Evolutionary conservation across 139 green algal genomes (phyloP).

Genomic region (Deuterostichococcus epilithicus): DNA sequence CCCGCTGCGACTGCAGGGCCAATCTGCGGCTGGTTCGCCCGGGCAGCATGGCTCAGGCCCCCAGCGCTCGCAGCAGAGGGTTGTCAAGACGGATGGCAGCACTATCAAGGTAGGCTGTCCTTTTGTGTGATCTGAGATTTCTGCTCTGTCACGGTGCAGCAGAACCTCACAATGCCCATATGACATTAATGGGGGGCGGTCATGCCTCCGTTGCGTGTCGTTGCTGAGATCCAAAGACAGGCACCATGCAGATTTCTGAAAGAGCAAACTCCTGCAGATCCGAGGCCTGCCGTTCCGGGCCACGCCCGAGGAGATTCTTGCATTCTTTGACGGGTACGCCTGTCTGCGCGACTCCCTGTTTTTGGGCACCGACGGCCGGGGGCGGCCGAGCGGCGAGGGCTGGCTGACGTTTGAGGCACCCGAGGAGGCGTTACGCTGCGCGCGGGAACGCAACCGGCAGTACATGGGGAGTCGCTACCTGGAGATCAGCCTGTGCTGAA

Average conservation of each 20-base stretch:
- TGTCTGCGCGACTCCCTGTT: slow-evolving; percentile 54
- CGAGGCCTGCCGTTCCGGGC: slow-evolving; percentile 58
- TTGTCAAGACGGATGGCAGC: not conserved
- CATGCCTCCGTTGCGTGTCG: too few species aligned
- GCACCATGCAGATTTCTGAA: not conserved
- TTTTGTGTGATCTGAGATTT: too few species aligned
- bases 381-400: slow-evolving; percentile 49
- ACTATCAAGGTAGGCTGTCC: not conserved
- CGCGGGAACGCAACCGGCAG: slow-evolving; percentile 56
- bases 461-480: slow-evolving; percentile 63
- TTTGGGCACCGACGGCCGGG: slow-evolving; percentile 52
- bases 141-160: too few species aligned
- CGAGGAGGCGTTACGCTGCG: slow-evolving; percentile 44
- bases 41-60: not conserved
- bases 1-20: too few species aligned
- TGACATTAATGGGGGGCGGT: too few species aligned
- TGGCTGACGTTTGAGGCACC: slow-evolving; percentile 50
- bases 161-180: too few species aligned
- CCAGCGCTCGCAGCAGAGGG: not conserved
- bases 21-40: not conserved
- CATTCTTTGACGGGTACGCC: slow-evolving; percentile 58
- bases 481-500: slow-evolving; percentile 31
- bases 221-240: too few species aligned
- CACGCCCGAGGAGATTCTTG: slow-evolving; percentile 32
- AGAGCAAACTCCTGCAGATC: slow-evolving; percentile 34